Evolutionary conservation across 179 eudicot genomes (phyloP).

Genomic region (Sideroxylon spinosum): DNA sequence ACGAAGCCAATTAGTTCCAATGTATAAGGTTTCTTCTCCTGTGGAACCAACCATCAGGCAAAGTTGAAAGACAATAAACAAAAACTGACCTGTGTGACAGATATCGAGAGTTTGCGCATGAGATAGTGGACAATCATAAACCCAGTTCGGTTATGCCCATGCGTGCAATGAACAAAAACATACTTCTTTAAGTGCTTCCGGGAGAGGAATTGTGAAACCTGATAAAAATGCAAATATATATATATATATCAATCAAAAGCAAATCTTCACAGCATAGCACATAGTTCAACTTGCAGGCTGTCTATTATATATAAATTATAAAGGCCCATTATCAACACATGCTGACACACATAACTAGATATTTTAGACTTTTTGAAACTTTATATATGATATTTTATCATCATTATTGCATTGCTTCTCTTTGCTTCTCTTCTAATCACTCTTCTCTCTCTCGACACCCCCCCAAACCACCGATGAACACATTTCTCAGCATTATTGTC

Average conservation of each 20-base stretch:
- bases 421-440: not conserved
- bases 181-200: conserved; percentile 61
- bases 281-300: not conserved
- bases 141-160: conserved; percentile 98
- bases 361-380: not conserved
- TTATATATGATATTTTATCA: not conserved
- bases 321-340: not conserved
- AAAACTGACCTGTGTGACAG: conserved; percentile 69
- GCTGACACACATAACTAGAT: not conserved
- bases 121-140: conserved; percentile 91
- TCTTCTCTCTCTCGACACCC: too few species aligned
- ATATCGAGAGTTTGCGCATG: conserved; percentile 66
- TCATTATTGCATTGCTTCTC: not conserved
- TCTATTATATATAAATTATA: not conserved
- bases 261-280: not conserved
- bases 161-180: conserved; percentile 92
- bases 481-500: too few species aligned
- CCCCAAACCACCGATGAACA: not conserved
- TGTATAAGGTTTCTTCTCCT: conserved; percentile 2
- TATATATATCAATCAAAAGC: conserved; percentile 9
- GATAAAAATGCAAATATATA: conserved; percentile 13
- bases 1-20: not conserved
- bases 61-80: not conserved
- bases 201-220: conserved; percentile 72
- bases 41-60: not conserved